phyloP scores from a whole-genome alignment of 192 early-diverging fungal genomes.

The Dissophora globulifera region DNA sequence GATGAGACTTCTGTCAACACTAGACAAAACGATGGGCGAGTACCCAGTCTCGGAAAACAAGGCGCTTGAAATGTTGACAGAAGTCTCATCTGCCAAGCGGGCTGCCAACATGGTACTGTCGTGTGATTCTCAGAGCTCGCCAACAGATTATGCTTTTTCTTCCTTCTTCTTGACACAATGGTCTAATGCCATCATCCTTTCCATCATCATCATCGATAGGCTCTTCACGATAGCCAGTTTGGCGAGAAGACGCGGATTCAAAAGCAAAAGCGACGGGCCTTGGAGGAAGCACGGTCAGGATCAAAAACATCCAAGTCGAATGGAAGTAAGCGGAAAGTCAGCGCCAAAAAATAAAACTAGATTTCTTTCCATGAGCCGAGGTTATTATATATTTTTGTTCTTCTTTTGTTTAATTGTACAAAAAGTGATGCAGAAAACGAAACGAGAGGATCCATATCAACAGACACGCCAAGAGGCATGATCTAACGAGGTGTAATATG shows the following conservation, averaged over 20 bases:
- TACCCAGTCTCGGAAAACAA: slow-evolving; percentile 81
- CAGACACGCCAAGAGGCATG: no score
- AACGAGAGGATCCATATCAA: neutral
- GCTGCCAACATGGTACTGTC: slow-evolving; percentile 82
- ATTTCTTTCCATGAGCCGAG: neutral
- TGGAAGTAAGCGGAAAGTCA: slow-evolving; percentile 23
- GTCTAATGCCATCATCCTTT: no score
- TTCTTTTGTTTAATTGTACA: neutral
- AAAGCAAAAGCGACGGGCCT: slow-evolving; percentile 64
- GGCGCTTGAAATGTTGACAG: slow-evolving; percentile 85
- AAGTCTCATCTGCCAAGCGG: slow-evolving; percentile 88
- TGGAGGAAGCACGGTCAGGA: slow-evolving; percentile 32
- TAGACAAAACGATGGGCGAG: slow-evolving; percentile 85
- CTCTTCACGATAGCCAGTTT: slow-evolving; percentile 62
- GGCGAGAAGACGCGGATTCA: slow-evolving; percentile 66
- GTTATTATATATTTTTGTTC: no score
- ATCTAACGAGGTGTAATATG: no score
- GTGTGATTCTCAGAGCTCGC: no score
- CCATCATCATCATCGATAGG: no score
- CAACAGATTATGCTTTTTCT: neutral
- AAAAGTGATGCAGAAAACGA: neutral
- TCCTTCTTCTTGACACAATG: neutral
- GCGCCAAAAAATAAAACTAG: slow-evolving; percentile 1
- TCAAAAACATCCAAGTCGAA: slow-evolving; percentile 9
- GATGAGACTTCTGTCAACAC: neutral